These are phyloP conservation scores for Dalechampia spathulata DNA, from an alignment of 441 rosid genomes.

Conservation along the genomic window DNA sequence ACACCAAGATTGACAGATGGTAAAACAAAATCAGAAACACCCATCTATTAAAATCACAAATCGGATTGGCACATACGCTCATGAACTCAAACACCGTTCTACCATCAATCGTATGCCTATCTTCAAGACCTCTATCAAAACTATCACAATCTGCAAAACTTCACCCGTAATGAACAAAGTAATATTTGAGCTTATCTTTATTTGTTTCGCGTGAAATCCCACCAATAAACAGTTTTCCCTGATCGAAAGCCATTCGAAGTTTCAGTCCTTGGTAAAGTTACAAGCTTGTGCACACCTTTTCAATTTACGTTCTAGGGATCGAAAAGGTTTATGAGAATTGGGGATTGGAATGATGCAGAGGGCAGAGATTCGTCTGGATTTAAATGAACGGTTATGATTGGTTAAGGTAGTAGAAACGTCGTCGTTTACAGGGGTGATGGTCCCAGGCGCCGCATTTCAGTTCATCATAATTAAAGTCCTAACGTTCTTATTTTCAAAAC, in stretches of 20 bases:
- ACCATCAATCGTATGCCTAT: conserved; percentile 78
- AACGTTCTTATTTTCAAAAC: conserved; percentile 51
- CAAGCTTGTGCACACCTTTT: too few species aligned
- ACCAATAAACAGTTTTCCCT: conserved; percentile 91
- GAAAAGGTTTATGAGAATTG: neutral
- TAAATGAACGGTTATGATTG: conserved; percentile 19
- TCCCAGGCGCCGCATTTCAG: conserved; percentile 15
- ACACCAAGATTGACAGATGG: too few species aligned
- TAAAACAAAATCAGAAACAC: too few species aligned
- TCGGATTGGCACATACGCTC: neutral
- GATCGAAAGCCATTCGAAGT: conserved; percentile 81
- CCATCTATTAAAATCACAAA: neutral
- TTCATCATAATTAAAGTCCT: conserved; percentile 24
- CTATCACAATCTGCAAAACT: conserved; percentile 65
- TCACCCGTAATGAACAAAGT: conserved; percentile 73
- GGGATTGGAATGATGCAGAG: conserved; percentile 10
- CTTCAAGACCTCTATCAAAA: conserved; percentile 72
- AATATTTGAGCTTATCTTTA: conserved; percentile 66
- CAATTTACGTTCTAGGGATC: neutral
- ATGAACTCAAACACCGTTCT: conserved; percentile 36
- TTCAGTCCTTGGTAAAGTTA: neutral
- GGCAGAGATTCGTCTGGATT: conserved; percentile 21
- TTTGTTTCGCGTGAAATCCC: conserved; percentile 96
- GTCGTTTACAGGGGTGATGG: neutral
- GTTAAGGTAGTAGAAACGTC: neutral